Evolutionary conservation across 495 filamentous ascomycete genomes (phyloP).

Genomic region (Penicillium macrosclerotiorum): DNA sequence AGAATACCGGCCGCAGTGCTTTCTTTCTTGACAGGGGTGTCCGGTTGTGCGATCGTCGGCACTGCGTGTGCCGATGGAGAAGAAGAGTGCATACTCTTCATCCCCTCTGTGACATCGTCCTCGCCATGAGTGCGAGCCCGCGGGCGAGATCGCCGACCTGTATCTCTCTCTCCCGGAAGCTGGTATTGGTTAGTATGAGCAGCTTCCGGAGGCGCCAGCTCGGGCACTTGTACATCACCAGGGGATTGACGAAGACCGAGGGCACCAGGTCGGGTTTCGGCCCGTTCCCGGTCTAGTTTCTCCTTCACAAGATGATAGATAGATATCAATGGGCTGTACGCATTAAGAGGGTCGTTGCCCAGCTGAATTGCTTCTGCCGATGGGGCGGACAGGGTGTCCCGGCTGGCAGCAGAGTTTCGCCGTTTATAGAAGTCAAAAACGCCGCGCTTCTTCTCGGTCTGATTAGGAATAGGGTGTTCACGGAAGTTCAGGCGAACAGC

Average conservation of each 20-base stretch:
- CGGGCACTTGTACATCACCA: constrained; percentile 67
- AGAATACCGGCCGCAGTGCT: constrained; percentile 84
- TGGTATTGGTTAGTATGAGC: constrained; percentile 92
- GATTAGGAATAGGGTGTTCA: constrained; percentile 59
- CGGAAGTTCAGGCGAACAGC: constrained; percentile 68
- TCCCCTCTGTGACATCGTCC: constrained; percentile 76
- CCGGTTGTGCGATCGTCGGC: constrained; percentile 53
- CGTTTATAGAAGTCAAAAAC: constrained; percentile 98
- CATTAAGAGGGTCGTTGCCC: constrained; percentile 87
- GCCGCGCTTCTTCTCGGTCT: constrained; percentile 81
- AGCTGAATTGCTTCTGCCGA: constrained; percentile 81
- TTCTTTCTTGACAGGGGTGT: constrained; percentile 75
- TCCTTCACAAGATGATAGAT: constrained; percentile 96
- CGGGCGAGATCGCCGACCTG: constrained; percentile 74
- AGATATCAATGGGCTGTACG: constrained; percentile 88
- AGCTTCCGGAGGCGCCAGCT: constrained; percentile 77
- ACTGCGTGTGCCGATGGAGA: constrained; percentile 51
- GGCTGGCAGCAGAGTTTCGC: constrained; percentile 77
- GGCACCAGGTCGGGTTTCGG: constrained; percentile 61
- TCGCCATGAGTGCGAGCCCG: constrained; percentile 93
- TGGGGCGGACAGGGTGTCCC: constrained; percentile 82
- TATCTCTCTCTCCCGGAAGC: constrained; percentile 75
- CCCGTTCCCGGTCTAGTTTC: constrained; percentile 80
- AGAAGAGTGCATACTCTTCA: constrained; percentile 69
- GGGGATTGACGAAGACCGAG: constrained; percentile 53